Evolutionary conservation across 2,329 filamentous ascomycete species (phyloP), one percentile per base, ranked within the genome.

Genomic region (Cryphonectria naterciae): DNA sequence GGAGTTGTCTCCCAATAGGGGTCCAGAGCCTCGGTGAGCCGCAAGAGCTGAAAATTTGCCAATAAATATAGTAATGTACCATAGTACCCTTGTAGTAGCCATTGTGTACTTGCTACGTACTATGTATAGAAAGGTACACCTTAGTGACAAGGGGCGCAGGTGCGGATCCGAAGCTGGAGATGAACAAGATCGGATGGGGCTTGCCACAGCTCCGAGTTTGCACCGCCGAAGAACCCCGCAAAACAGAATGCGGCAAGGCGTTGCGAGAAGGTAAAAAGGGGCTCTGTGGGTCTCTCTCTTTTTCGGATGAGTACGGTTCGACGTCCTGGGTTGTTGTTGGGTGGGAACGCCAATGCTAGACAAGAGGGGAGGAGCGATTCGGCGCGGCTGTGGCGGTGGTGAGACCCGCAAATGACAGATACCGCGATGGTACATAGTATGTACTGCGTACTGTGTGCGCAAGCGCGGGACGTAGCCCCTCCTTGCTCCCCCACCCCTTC

Each of bases 141-240:
- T 2, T 2, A 7, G 46, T 22, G 46, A 49, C 46, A 7, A 6
- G 41, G 19, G 17, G 52, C 10, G 10, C n/a, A 19, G 15, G 28
- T 58, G 54, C 54, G 54, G 54, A 58, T 58, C 54, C 54, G 54
- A 58, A 28, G 54, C 54, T 58, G 54, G 54, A 32, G 25, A 58
- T 32, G 25, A 32, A 28, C 54, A 58, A 58, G 54, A 32, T 58
- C 54, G 54, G 54, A 58, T 58, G 54, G 28, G 54, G 25, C 54
- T 58, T 58, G 54, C 6, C 28, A 58, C 54, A 58, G 25, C 54
- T 19, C 28, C 54, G 54, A 58, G 28, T 32, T 19, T 32, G 54
- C 54, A 58, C 54, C 54, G 54, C 54, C 54, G 15, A 32, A 54
- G 25, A 52, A 54, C 25, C 54, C 54, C 25, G 25, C 54, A 58